Percentiles rank a stretch among this genome's conserved stretches.
These are phyloP conservation scores for Helichrysum umbraculigerum DNA, from an alignment of 129 eudicot species.

Conservation along the genomic window DNA sequence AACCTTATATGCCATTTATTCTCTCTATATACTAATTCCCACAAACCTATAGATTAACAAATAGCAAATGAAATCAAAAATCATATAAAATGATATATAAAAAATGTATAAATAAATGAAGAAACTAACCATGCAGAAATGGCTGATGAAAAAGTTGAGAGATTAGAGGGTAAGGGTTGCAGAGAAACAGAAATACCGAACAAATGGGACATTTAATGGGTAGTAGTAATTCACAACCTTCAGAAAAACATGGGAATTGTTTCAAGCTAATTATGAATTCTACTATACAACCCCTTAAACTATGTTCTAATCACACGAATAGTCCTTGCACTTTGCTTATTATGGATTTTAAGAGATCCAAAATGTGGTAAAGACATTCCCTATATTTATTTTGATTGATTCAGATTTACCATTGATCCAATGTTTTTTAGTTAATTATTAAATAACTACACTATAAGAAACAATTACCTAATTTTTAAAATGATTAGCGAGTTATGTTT, in stretches of 20 bases:
- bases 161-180: conserved; percentile 25
- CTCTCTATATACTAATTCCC: conserved; percentile 22
- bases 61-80: neutral
- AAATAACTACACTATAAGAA: too few species aligned
- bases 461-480: too few species aligned
- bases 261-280: neutral
- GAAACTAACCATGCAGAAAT: conserved; percentile 35
- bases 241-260: conserved; percentile 32
- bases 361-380: too few species aligned
- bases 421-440: too few species aligned
- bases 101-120: neutral
- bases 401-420: too few species aligned
- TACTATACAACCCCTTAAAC: neutral
- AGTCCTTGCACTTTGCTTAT: neutral
- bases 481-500: too few species aligned
- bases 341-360: neutral
- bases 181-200: conserved; percentile 32
- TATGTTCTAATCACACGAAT: neutral
- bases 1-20: conserved; percentile 80
- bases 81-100: neutral
- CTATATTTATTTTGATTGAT: too few species aligned
- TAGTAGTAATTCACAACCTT: conserved; percentile 19
- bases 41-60: conserved; percentile 31
- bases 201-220: conserved; percentile 36
- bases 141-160: conserved; percentile 4